Evolutionary conservation across 2,329 filamentous ascomycete species (phyloP).

Genomic region (Fonsecaea pedrosoi): DNA sequence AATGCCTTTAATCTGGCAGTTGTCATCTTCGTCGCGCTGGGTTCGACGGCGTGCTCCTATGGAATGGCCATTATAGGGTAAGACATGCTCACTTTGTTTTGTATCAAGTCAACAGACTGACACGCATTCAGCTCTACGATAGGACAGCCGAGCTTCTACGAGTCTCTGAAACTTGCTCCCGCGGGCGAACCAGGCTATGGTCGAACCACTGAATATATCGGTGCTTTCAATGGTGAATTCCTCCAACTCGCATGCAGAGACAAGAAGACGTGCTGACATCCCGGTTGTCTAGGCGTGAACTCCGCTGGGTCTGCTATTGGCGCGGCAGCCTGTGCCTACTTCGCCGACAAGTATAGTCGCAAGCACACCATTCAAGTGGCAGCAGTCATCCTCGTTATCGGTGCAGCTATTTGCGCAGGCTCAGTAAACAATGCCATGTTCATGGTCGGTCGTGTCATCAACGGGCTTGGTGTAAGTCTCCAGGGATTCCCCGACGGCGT

Average conservation of each 20-base stretch:
- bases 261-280: neutral
- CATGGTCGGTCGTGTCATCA: constrained; percentile 31
- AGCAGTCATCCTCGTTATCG: constrained; percentile 42
- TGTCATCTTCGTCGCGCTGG: constrained; percentile 46
- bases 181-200: constrained; percentile 50
- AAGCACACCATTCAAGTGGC: constrained; percentile 50
- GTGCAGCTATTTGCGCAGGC: constrained; percentile 49
- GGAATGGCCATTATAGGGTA: constrained; percentile 49
- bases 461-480: constrained; percentile 24
- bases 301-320: constrained; percentile 52
- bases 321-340: constrained; percentile 49
- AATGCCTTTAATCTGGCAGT: constrained; percentile 47
- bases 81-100: neutral
- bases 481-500: neutral
- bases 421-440: constrained; percentile 46
- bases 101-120: neutral
- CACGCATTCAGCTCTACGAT: constrained; percentile 44
- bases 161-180: constrained; percentile 50
- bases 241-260: neutral
- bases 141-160: constrained; percentile 56
- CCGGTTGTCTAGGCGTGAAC: constrained; percentile 43
- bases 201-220: constrained; percentile 52
- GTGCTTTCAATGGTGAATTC: constrained; percentile 51
- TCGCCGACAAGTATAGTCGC: constrained; percentile 48
- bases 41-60: constrained; percentile 46